Evolutionary conservation across 2,329 filamentous ascomycete genomes (phyloP).

Genomic region (Fusarium succisae): DNA sequence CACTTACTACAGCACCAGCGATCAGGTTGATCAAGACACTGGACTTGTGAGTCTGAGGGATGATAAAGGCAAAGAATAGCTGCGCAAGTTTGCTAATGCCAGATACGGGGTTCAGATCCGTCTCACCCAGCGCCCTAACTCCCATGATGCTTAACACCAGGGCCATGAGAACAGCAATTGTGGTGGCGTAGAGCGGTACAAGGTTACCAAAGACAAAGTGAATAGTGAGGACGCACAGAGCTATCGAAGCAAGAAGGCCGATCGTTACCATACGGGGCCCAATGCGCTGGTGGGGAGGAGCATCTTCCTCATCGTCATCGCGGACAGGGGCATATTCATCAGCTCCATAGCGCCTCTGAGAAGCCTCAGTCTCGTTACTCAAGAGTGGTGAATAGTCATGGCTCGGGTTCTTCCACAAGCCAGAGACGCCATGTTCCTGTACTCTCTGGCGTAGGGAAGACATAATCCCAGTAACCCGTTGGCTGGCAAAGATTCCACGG

Average conservation of each 20-base stretch:
- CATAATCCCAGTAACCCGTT: not conserved
- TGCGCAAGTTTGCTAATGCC: conserved; percentile 97
- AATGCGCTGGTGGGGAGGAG: conserved; percentile 84
- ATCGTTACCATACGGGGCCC: conserved; percentile 74
- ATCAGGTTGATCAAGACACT: conserved; percentile 96
- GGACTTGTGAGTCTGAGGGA: conserved; percentile 80
- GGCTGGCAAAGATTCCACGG: conserved; percentile 60
- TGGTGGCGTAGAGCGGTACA: conserved; percentile 79
- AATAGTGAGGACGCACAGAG: conserved; percentile 83
- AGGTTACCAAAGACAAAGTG: conserved; percentile 84
- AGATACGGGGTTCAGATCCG: conserved; percentile 94
- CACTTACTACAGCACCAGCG: conserved; percentile 78
- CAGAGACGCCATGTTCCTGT: conserved; percentile 32
- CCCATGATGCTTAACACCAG: conserved; percentile 81
- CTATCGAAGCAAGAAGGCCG: conserved; percentile 79
- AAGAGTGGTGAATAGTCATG: conserved; percentile 41
- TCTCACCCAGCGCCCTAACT: conserved; percentile 77
- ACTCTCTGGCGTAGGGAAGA: conserved; percentile 20
- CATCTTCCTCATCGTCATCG: conserved; percentile 74
- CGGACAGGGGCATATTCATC: conserved; percentile 28
- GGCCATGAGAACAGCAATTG: conserved; percentile 84
- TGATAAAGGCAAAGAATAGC: conserved; percentile 90
- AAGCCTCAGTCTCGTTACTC: conserved; percentile 7
- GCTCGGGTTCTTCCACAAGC: conserved; percentile 26
- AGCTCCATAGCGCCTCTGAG: not conserved